These are phyloP conservation scores for Colletotrichum horii DNA, from an alignment of 2,329 filamentous ascomycete species.

Conservation along the genomic window DNA sequence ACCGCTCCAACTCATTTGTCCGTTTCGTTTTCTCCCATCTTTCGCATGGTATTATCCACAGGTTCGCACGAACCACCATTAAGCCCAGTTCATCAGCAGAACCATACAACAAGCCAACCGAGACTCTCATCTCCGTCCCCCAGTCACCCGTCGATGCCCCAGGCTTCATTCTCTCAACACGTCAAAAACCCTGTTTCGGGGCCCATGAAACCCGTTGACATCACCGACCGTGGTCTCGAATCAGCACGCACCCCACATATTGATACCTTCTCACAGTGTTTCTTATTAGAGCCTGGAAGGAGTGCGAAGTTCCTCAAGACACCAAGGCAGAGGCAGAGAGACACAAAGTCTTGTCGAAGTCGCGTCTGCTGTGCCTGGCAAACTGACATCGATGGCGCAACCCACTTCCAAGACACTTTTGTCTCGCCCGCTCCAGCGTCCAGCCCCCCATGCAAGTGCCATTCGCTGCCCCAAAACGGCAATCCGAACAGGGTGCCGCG, in stretches of 20 bases:
- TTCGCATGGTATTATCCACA: not conserved
- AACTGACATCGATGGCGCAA: slow-evolving; percentile 13
- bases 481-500: slow-evolving; percentile 15
- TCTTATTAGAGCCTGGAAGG: not conserved
- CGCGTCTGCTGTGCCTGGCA: slow-evolving; percentile 1
- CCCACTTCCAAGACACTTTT: not conserved
- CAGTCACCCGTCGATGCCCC: not conserved
- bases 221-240: slow-evolving; percentile 14
- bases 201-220: slow-evolving; percentile 14
- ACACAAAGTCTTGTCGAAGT: not conserved
- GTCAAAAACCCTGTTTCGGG: not conserved
- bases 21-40: not conserved
- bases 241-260: not conserved
- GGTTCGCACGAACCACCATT: not conserved
- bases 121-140: not conserved
- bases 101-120: not conserved
- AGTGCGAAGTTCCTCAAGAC: not conserved
- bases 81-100: not conserved
- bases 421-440: not conserved
- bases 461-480: slow-evolving; percentile 9
- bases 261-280: not conserved
- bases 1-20: not conserved
- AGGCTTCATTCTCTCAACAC: not conserved
- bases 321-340: not conserved
- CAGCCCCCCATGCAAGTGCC: slow-evolving; percentile 10